These are phyloP conservation scores for Melampsora larici-populina DNA, from an alignment of 1,284 basidiomycete species.

Conservation along the genomic window DNA sequence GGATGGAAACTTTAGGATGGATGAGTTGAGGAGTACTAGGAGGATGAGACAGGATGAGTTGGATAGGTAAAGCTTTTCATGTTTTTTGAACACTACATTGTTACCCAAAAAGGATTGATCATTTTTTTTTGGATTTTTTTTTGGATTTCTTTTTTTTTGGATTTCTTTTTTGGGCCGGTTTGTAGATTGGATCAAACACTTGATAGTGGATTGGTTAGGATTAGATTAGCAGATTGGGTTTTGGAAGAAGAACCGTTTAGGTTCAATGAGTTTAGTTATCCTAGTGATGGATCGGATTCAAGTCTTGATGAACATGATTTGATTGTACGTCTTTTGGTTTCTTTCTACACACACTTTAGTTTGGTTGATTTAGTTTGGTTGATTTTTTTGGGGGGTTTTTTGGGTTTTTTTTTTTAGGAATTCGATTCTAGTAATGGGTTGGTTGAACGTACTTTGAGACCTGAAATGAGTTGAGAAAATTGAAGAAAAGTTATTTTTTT, in stretches of 20 bases:
- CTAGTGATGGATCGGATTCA: slow-evolving; percentile 8
- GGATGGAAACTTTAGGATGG: not conserved
- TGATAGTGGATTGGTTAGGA: slow-evolving; percentile 24
- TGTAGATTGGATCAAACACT: slow-evolving; percentile 25
- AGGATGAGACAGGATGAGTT: slow-evolving; percentile 40
- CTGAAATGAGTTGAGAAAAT: too few species aligned
- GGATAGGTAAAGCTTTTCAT: slow-evolving; percentile 39
- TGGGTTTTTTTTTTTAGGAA: too few species aligned
- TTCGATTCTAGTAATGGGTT: too few species aligned
- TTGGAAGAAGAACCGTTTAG: slow-evolving; percentile 12
- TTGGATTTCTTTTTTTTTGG: too few species aligned
- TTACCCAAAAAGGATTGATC: too few species aligned
- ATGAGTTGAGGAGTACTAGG: slow-evolving; percentile 24
- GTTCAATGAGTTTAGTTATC: slow-evolving; percentile 18
- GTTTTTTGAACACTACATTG: too few species aligned
- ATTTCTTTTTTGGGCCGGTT: not conserved
- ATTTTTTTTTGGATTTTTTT: too few species aligned
- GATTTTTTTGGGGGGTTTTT: too few species aligned
- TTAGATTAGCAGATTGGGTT: slow-evolving; percentile 14
- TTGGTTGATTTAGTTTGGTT: too few species aligned
- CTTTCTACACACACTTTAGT: too few species aligned
- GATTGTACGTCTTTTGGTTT: not conserved
- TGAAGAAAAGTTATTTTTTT: too few species aligned
- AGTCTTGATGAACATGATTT: slow-evolving; percentile 7
- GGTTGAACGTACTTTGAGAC: too few species aligned